A percentile compares a stretch with the other conserved stretches of the same genome.
Conservation (phyloP, 805 yeast species). For the Kodamaea lidongshanica region DNA sequence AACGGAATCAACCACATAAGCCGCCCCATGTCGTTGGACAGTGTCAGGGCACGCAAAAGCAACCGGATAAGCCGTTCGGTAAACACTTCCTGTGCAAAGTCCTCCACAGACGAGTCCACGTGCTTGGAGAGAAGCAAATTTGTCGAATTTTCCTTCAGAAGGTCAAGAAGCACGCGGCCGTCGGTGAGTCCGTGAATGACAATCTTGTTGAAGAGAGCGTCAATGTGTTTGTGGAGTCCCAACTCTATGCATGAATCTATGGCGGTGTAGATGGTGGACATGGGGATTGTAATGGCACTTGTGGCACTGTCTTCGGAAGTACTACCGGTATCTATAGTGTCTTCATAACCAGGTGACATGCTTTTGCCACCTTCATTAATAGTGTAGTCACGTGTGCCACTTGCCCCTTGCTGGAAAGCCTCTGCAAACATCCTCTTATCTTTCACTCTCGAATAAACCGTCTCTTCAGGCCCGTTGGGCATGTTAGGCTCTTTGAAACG, state of each 20-base stretch:
- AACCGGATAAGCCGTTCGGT: slow-evolving; percentile 17
- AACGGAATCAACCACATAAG: slow-evolving; percentile 33
- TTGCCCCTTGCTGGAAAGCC: no score
- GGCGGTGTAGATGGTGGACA: slow-evolving; percentile 21
- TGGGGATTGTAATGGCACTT: no score
- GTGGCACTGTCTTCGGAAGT: no score
- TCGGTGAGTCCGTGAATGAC: slow-evolving; percentile 17
- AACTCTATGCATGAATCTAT: slow-evolving; percentile 26
- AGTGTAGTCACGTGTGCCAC: no score
- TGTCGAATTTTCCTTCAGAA: slow-evolving; percentile 4
- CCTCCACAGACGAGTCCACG: slow-evolving; percentile 7
- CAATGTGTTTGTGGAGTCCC: slow-evolving; percentile 23
- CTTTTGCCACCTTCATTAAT: no score
- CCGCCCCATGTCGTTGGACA: slow-evolving; percentile 27
- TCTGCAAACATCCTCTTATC: neutral
- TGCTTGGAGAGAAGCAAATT: slow-evolving; percentile 3
- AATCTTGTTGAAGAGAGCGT: slow-evolving; percentile 28
- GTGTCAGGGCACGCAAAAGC: slow-evolving; percentile 17
- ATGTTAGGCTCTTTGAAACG: no score
- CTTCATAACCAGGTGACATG: no score
- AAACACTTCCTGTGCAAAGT: slow-evolving; percentile 16
- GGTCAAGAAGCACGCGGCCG: slow-evolving; percentile 1
- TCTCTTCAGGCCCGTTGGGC: no score
- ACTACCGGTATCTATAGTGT: no score
- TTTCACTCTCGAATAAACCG: no score